These are phyloP conservation scores for Plasmodium coatneyi DNA, from an alignment of 169 alveolate species.

Conservation along the genomic window DNA sequence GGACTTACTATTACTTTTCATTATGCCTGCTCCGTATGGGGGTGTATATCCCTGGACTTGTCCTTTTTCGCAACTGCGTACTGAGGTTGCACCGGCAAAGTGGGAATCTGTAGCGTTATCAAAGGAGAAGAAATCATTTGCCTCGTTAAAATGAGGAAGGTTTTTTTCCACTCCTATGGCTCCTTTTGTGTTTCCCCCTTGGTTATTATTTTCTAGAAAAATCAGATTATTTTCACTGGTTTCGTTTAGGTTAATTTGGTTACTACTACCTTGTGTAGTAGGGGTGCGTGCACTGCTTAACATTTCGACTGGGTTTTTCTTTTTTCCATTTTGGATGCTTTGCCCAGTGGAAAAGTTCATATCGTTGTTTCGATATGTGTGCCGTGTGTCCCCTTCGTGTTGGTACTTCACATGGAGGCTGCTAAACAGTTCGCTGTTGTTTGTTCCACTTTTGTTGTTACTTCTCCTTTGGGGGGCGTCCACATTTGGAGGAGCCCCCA, in stretches of 20 bases:
- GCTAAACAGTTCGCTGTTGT: slow-evolving; percentile 3
- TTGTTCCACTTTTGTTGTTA: neutral
- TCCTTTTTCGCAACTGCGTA: neutral
- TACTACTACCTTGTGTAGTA: no score
- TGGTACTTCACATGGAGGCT: slow-evolving; percentile 25
- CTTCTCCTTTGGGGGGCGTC: neutral
- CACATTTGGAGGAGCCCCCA: neutral
- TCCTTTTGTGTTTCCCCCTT: neutral
- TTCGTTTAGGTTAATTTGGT: neutral
- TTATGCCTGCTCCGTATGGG: neutral
- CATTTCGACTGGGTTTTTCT: neutral
- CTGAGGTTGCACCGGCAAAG: neutral
- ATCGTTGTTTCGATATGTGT: neutral
- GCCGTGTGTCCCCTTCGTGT: neutral
- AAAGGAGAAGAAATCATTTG: neutral
- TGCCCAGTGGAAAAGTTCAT: neutral
- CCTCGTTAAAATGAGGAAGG: neutral
- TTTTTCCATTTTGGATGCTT: neutral
- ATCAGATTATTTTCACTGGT: neutral
- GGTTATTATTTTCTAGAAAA: slow-evolving; percentile 12
- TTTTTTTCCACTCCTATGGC: neutral
- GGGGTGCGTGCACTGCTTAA: neutral
- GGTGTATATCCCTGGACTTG: neutral
- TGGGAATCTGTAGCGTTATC: neutral
- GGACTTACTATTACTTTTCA: neutral